Evolutionary conservation across 202 grass and related monocot genomes (phyloP), one percentile per base, ranked within the genome.

Genomic region (Digitaria exilis): DNA sequence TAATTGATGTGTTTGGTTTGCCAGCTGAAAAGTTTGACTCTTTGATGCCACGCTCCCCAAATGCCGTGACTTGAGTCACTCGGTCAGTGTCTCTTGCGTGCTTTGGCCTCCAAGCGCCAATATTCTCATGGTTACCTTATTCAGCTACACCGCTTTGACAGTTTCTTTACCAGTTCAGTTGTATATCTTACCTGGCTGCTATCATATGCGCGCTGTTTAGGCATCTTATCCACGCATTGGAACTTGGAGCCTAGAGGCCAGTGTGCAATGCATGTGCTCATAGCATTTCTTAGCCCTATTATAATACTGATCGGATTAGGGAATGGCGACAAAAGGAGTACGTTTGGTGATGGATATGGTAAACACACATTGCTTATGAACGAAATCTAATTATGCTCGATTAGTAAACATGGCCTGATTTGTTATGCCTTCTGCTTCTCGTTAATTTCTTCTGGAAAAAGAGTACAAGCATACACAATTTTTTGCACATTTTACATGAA

Each of bases 21-120:
- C 4, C 45, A 85, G 88, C 69, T 9, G 75, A 87, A 84, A 87
- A 70, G 80, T 80, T 90, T 83, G 84, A 83, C 88, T 70, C 43
- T 69, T 83, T 14, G 52, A 56, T 76, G 56, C 10, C 44, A 56
- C 57, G 69, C 80, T 56, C 54, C 57, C 42, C 44, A 83, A 54
- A 52, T 82, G 75, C 75, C 63, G 51, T 84, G 31, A 56, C 67
- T 44, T 37, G 8, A 32, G 45, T 34, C 61, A 30, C 31, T 31
- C 49, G 4, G 4, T 39, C 71, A 10, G 29, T 2, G 63, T 21
- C 46, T 6, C 67, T 71, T 80, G 84, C 74, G 88, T 90, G 84
- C 62, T 63, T 28, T 69, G 44, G 43, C 74, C 60, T 83, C 79
- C 67, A 64, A 57, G 39, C 10, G 26, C 17, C 65, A 31, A 73